Evolutionary conservation across 2,329 filamentous ascomycete species (phyloP).

Genomic region (Colletotrichum cuscutae): DNA sequence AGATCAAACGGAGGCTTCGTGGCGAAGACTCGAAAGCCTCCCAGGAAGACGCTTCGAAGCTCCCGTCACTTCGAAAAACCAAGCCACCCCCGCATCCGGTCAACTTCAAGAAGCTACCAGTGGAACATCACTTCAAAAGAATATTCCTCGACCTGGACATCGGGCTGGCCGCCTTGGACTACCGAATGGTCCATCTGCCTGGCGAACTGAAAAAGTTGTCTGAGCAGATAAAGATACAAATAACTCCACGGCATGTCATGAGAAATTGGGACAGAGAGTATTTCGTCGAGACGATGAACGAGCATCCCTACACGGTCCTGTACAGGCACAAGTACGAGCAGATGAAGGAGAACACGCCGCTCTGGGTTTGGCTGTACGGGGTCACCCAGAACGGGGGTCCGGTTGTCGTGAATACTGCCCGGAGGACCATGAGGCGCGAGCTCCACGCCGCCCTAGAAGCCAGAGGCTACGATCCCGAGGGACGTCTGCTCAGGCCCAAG

Average conservation of each 20-base stretch:
- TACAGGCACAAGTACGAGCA: not conserved
- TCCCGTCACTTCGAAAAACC: not conserved
- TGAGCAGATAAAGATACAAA: not conserved
- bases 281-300: not conserved
- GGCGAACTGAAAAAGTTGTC: not conserved
- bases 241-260: slow-evolving; percentile 4
- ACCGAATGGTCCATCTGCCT: not conserved
- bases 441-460: slow-evolving; percentile 8
- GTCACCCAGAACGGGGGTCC: not conserved
- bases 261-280: not conserved
- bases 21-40: not conserved
- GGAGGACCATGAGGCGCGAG: not conserved
- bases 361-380: slow-evolving; percentile 11
- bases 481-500: not conserved
- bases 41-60: not conserved
- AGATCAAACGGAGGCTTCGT: not conserved
- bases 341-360: slow-evolving; percentile 11
- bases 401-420: slow-evolving; percentile 1
- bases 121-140: not conserved
- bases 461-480: slow-evolving; percentile 15
- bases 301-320: slow-evolving; percentile 4
- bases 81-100: not conserved
- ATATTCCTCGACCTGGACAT: slow-evolving; percentile 7
- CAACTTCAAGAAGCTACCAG: not conserved
- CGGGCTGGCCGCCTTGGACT: not conserved